phyloP scores from a whole-genome alignment of 179 eudicot genomes.

The Beta lomatogona region DNA sequence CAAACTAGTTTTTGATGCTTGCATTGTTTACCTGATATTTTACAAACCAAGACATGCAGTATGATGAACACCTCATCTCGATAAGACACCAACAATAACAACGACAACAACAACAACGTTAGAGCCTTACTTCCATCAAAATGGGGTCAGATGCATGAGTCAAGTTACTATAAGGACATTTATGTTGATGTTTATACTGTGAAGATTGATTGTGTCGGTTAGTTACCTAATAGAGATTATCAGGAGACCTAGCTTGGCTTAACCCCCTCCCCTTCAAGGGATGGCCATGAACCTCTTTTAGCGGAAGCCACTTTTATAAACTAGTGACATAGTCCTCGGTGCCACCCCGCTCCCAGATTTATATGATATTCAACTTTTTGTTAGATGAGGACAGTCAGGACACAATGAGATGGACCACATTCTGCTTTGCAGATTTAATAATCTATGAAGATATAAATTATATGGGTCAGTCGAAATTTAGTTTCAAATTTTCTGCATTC shows the following conservation, averaged over 20 bases:
- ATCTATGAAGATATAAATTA: no score
- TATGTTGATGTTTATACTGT: no score
- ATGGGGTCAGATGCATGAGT: no score
- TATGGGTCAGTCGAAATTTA: not conserved
- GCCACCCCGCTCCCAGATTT: not conserved
- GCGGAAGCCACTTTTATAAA: no score
- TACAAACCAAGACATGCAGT: not conserved
- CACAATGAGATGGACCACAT: not conserved
- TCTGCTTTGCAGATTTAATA: not conserved
- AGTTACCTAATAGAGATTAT: not conserved
- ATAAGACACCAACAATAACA: not conserved
- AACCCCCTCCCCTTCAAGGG: no score
- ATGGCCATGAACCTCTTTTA: no score
- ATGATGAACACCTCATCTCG: not conserved
- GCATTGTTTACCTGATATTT: not conserved
- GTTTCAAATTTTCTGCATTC: constrained; percentile 6
- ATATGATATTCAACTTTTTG: not conserved
- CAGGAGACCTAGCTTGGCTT: no score
- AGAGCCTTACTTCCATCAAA: no score
- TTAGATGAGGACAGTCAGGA: not conserved
- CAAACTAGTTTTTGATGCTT: not conserved
- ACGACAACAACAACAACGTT: no score
- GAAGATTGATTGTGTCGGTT: not conserved
- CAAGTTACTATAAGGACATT: no score
- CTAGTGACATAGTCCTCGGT: no score